phyloP scores from a whole-genome alignment of 2,329 filamentous ascomycete species.

The Colletotrichum noveboracense region DNA sequence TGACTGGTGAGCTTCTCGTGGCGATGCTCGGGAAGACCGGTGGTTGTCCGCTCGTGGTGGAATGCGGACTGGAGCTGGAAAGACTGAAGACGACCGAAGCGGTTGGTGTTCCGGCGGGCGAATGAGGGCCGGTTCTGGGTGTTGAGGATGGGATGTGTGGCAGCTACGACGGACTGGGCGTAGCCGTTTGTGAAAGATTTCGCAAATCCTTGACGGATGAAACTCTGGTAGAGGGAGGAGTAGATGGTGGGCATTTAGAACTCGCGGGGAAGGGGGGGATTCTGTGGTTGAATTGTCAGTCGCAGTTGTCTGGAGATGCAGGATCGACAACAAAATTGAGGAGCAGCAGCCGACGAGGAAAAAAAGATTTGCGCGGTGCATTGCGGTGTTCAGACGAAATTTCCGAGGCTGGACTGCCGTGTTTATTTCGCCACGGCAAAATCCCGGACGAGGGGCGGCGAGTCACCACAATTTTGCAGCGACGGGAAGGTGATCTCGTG shows the following conservation, averaged over 20 bases:
- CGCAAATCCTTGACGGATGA: constrained; percentile 96
- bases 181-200: constrained; percentile 98
- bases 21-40: constrained; percentile 62
- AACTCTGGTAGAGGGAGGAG: constrained; percentile 73
- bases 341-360: neutral
- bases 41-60: constrained; percentile 58
- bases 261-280: constrained; percentile 64
- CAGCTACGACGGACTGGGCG: constrained; percentile 96
- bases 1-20: constrained; percentile 49
- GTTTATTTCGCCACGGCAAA: constrained; percentile 6
- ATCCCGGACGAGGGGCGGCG: neutral
- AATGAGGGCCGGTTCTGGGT: constrained; percentile 71
- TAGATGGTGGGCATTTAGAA: constrained; percentile 90
- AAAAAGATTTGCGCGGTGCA: constrained; percentile 4
- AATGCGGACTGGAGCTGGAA: constrained; percentile 80
- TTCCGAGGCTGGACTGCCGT: neutral
- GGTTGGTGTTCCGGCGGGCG: constrained; percentile 61
- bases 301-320: constrained; percentile 2
- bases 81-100: constrained; percentile 58
- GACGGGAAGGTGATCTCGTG: neutral
- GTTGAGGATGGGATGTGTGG: constrained; percentile 81
- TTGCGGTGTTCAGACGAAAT: constrained; percentile 7
- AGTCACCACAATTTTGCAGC: neutral
- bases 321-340: neutral
- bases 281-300: constrained; percentile 40